phyloP scores from a whole-genome alignment of 805 yeast species.

The Ascoidea asiatica region DNA sequence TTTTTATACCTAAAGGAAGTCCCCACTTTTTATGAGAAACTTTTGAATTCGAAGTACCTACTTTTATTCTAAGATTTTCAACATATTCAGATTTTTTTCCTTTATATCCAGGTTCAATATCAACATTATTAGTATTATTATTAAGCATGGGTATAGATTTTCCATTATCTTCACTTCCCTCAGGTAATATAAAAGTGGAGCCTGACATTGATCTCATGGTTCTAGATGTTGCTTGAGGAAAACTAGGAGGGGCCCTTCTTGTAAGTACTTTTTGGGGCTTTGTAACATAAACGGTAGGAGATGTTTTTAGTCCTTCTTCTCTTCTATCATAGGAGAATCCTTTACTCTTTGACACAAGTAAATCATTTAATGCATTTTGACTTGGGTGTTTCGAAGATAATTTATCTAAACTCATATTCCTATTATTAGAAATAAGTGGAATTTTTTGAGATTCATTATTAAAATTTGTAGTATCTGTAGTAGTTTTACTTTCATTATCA shows the following conservation, averaged over 20 bases:
- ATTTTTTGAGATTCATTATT: no score
- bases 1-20: not conserved
- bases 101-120: not conserved
- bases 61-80: not conserved
- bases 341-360: no score
- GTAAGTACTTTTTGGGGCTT: not conserved
- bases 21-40: not conserved
- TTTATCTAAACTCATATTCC: no score
- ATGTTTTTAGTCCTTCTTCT: no score
- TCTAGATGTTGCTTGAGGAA: not conserved
- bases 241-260: not conserved
- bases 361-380: not conserved
- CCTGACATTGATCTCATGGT: not conserved
- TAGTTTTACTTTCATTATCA: not conserved
- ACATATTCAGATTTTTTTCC: not conserved
- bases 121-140: no score
- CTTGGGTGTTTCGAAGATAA: no score
- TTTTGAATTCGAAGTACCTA: not conserved
- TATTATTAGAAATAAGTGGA: not conserved
- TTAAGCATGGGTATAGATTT: not conserved
- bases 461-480: no score
- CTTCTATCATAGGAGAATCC: not conserved
- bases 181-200: no score
- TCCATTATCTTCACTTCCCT: no score
- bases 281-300: not conserved